Base-by-base conservation (phyloP, 345 rosid genomes). In the Aethionema arabicum region DNA sequence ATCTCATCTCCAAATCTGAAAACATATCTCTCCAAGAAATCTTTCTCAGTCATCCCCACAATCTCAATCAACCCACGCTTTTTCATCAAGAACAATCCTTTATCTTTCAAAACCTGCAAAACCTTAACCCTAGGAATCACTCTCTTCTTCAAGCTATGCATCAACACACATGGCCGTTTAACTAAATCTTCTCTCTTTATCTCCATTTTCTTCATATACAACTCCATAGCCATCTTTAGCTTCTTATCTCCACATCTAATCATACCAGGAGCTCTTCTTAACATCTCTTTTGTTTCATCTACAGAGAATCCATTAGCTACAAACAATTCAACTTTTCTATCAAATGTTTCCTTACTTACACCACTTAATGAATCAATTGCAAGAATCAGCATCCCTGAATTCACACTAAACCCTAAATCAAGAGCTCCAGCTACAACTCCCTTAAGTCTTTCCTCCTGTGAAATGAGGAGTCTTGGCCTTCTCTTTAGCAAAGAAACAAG, bases 361-460 rank as follows among this genome's bases (percentile, higher is more conserved):
- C 72, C 41, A 71, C 73, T 69, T 59, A 73, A 3, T 30, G 80
- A 15, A 33, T 32, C 52, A 12, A 78, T 32, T 6, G 60, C 85
- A 49, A 75, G 47, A 38, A 65, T 78, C 7, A 78, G 72, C 82
- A 78, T 75, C 61, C 77, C 61, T 7, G 82, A 80, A 10, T 76
- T 38, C 6, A 67, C 58, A 3, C 77, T 63, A 50, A 78, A 61
- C 7, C 85, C 85, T 63, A 76, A 47, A 49, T 58, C 63, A 8
- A 57, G 51, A 49, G 29, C 70, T 51, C 49, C 53, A 0, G 56
- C 61, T 60, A 70, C 73, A 11, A 69, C 30, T 6, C 30, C 62
- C 29, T 39, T 58, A 44, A 78, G 60, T n/a, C 10, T 41, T 0
- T 66, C 35, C 46, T 73, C 77, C 41, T 7, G 21, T 32, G 27